A percentile compares a stretch with the other conserved stretches of the same genome.
phyloP scores from a whole-genome alignment of 805 yeast genomes.

The Candida awuae region DNA sequence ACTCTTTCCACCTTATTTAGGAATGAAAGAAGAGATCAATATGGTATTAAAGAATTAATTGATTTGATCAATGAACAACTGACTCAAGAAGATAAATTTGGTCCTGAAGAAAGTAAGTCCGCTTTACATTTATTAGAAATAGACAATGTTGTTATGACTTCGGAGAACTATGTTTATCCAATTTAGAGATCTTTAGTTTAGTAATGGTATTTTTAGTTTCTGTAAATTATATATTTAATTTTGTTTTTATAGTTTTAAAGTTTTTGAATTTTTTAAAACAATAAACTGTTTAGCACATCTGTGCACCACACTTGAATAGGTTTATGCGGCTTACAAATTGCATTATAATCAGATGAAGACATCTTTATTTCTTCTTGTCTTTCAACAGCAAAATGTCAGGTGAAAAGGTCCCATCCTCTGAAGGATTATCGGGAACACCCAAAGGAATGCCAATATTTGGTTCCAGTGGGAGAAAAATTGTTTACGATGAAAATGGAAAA shows the following conservation, averaged over 20 bases:
- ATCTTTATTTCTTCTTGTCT: background rate
- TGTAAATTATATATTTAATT: conserved; percentile 1
- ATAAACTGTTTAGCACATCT: too few species aligned
- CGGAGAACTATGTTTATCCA: conserved; percentile 43
- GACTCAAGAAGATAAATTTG: conserved; percentile 40
- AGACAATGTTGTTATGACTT: conserved; percentile 39
- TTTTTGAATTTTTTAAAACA: background rate
- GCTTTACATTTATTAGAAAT: conserved; percentile 37
- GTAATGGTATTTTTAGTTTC: background rate
- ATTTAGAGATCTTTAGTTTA: conserved; percentile 18
- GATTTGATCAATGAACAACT: conserved; percentile 21
- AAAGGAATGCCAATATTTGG: conserved; percentile 39
- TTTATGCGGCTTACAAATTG: background rate
- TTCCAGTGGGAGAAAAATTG: conserved; percentile 55
- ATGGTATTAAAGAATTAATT: conserved; percentile 20
- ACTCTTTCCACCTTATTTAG: conserved; percentile 38
- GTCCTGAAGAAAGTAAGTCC: conserved; percentile 35
- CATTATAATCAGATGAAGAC: background rate
- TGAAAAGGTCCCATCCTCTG: background rate
- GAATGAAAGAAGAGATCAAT: conserved; percentile 32
- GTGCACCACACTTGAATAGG: background rate
- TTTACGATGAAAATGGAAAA: conserved; percentile 84
- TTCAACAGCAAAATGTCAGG: conserved; percentile 1
- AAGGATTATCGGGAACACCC: conserved; percentile 5
- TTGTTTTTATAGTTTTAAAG: background rate